Base-by-base conservation (phyloP, 2,329 filamentous ascomycete species). In the Alternaria postmessia region DNA sequence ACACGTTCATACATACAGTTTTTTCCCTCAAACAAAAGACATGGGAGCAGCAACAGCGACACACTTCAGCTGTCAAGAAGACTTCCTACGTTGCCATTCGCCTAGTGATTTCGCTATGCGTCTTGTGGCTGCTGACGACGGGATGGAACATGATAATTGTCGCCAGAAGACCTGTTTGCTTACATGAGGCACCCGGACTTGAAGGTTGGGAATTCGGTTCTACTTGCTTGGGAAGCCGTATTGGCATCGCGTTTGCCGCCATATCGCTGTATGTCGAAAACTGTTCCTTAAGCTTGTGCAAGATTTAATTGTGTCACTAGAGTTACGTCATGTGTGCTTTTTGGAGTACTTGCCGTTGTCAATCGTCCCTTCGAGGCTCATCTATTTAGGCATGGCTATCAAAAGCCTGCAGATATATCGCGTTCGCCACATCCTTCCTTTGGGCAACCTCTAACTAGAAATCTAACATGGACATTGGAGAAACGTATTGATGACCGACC, bases 101-200 rank as follows among this genome's bases (percentile, higher is more conserved):
- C 6, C 47, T 77, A 34, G 72, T 70, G 9, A 68, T 73, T 22
- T 67, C 70, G 16, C 46, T 78, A 28, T 78, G 73, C 54, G 65
- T 74, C 14, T 58, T 79, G 7, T 80, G 78, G 78, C 59, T 80
- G 16, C 53, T 79, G 60, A 77, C 77, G 3, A 68, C 68, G 3
- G 78, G 78, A 7, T 80, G 78, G 78, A 76, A 79, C 62, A 70
- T 80, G 62, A 78, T 80, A 41, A 63, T 75, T 12, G 75, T 78
- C 4, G 76, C 76, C 14, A 67, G 78, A n/a, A 71, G 73, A 54
- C 78, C 78, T 7, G 34, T 70, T 6, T 80, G 78, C 54, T 56
- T 76, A 18, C 57, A 68, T 24, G 56, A 60, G 12, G 67, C 53
- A n/a, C 44, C 63, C 7, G 65, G 61, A 8, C 65, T 70, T 32